Conservation (phyloP, 2,329 filamentous ascomycete genomes). For the Fusarium scirpi region DNA sequence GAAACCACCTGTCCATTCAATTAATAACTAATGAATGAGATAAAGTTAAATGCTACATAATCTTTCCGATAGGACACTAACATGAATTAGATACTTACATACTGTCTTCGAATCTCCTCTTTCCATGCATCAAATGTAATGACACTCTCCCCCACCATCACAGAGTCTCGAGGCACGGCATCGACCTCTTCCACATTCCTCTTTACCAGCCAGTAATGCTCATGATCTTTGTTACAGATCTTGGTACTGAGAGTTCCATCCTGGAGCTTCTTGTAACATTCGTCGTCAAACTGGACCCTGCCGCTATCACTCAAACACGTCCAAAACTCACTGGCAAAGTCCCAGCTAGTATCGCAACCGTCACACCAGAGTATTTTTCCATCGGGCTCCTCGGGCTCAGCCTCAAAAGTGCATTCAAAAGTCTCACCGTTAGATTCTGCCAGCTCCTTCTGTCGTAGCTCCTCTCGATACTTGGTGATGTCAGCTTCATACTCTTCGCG, state of each 20-base stretch:
- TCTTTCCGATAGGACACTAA: fast-evolving
- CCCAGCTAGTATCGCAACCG: background rate
- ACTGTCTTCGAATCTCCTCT: background rate
- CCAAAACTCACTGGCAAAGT: background rate
- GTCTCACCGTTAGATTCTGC: background rate
- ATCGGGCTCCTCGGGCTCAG: background rate
- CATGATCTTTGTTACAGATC: slow-evolving; percentile 1
- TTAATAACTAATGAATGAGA: too few relatives aligned
- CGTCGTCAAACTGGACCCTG: background rate
- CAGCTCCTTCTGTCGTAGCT: background rate
- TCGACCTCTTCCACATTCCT: background rate
- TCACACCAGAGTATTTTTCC: background rate
- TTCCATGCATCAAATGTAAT: slow-evolving; percentile 1
- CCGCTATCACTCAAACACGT: background rate
- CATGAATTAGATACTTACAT: too few relatives aligned
- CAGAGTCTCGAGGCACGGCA: background rate
- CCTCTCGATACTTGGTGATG: background rate
- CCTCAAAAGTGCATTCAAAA: background rate
- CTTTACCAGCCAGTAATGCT: background rate
- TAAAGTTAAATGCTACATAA: too few relatives aligned
- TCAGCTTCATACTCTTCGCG: background rate
- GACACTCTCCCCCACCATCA: background rate
- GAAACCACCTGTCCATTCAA: too few relatives aligned
- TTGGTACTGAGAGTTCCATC: background rate
- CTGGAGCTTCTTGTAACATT: background rate